phyloP scores from a whole-genome alignment of 345 rosid species.

The Mercurialis annua region DNA sequence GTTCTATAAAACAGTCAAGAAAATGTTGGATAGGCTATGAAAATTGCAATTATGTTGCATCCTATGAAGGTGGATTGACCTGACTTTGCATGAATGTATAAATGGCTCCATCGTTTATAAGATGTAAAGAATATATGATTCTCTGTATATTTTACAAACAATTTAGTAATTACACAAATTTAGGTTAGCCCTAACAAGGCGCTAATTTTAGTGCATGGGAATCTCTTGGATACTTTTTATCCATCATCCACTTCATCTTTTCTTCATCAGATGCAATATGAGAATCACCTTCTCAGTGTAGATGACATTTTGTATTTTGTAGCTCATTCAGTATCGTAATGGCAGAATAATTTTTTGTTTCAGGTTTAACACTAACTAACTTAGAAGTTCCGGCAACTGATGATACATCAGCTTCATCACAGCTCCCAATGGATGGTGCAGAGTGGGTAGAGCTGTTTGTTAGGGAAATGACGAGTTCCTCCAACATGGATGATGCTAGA shows the following conservation, averaged over 20 bases:
- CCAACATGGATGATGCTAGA: constrained; percentile 75
- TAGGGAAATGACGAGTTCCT: constrained; percentile 66
- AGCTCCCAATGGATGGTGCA: constrained; percentile 45
- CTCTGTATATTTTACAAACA: no score
- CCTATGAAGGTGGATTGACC: no score
- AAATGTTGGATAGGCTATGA: no score
- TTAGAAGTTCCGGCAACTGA: constrained; percentile 31
- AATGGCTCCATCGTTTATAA: no score
- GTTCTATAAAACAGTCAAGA: no score
- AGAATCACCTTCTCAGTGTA: neutral
- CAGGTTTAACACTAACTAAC: constrained; percentile 27
- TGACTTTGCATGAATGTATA: no score
- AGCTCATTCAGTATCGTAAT: neutral
- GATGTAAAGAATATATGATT: no score
- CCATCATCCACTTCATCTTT: neutral
- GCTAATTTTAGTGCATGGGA: neutral
- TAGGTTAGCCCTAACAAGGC: no score
- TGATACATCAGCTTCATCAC: constrained; percentile 33
- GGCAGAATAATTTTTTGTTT: constrained; percentile 9
- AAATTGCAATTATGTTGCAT: no score
- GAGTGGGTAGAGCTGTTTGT: constrained; percentile 89
- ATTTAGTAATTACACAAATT: no score
- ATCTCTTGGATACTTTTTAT: neutral
- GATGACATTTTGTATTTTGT: neutral
- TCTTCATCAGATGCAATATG: neutral